phyloP scores from a whole-genome alignment of 768 basidiomycete species.

The Serpula lacrymans region DNA sequence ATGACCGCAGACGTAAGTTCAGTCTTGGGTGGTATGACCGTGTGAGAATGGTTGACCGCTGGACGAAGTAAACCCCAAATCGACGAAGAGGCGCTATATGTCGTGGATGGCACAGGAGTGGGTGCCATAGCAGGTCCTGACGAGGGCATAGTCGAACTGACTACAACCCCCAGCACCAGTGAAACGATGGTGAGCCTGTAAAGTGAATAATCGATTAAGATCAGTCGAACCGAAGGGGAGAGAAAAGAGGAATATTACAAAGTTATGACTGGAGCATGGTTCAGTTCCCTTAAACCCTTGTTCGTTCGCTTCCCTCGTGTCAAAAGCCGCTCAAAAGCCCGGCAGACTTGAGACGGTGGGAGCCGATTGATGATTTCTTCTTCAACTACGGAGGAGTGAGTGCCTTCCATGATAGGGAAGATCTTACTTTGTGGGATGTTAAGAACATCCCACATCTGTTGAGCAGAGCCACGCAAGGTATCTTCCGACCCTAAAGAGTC shows the following conservation, averaged over 20 bases:
- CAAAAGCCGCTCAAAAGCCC: slow-evolving; percentile 44
- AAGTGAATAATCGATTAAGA: slow-evolving; percentile 11
- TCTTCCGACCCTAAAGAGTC: slow-evolving; percentile 24
- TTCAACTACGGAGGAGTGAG: slow-evolving; percentile 42
- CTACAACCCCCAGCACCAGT: slow-evolving; percentile 55
- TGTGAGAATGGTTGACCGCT: slow-evolving; percentile 37
- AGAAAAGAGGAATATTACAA: slow-evolving; percentile 45
- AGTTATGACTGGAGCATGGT: slow-evolving; percentile 60
- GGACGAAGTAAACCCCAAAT: slow-evolving; percentile 43
- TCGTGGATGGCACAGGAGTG: slow-evolving; percentile 11
- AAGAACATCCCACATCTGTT: slow-evolving; percentile 42
- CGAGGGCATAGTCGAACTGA: slow-evolving; percentile 21
- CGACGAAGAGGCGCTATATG: slow-evolving; percentile 10
- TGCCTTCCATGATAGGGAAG: slow-evolving; percentile 33
- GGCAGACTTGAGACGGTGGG: slow-evolving; percentile 39
- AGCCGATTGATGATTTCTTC: slow-evolving; percentile 41
- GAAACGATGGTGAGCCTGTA: slow-evolving; percentile 67
- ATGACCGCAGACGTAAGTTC: slow-evolving; percentile 27
- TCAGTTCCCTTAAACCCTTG: slow-evolving; percentile 42
- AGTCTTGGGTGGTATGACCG: slow-evolving; percentile 21
- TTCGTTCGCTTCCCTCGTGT: slow-evolving; percentile 26
- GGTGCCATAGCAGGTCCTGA: slow-evolving; percentile 20
- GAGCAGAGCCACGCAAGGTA: slow-evolving; percentile 20
- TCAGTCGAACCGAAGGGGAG: slow-evolving; percentile 7
- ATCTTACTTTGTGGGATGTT: slow-evolving; percentile 39